Evolutionary conservation across 306 rosid species (phyloP).

Genomic region (Lithocarpus polystachyus): DNA sequence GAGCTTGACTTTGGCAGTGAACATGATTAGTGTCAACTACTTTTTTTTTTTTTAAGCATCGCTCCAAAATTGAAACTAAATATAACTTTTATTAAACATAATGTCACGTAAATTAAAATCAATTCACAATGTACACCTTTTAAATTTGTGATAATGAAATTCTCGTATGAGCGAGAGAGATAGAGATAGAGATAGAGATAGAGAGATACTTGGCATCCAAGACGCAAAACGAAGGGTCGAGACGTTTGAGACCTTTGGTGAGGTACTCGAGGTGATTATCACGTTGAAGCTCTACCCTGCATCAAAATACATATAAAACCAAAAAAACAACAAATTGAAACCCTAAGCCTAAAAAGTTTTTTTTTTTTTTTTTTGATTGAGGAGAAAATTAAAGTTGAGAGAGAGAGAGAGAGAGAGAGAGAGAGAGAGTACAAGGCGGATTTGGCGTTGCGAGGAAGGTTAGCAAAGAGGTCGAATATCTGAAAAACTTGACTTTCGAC

Average conservation of each 20-base stretch:
- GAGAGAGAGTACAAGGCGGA: constrained; percentile 34
- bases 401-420: background rate
- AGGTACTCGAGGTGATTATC: constrained; percentile 67
- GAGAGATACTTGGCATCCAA: constrained; percentile 75
- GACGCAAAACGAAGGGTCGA: constrained; percentile 55
- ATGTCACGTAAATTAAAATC: no score
- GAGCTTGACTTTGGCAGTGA: no score
- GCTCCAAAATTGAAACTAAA: no score
- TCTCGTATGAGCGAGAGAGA: background rate
- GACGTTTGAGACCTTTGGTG: constrained; percentile 54
- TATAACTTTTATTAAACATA: no score
- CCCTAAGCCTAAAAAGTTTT: no score
- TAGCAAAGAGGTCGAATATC: constrained; percentile 47
- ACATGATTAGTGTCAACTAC: no score
- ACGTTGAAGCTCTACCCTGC: constrained; percentile 76
- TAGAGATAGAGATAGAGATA: constrained; percentile 2
- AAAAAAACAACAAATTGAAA: background rate
- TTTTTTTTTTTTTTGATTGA: no score
- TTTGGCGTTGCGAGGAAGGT: constrained; percentile 51
- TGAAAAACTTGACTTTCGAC: constrained; percentile 53
- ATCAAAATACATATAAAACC: background rate
- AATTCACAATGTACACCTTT: no score
- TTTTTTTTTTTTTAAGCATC: no score
- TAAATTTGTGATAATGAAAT: no score
- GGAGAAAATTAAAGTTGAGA: no score